Conservation (phyloP, 768 basidiomycete species). For the Amyloporia xantha region DNA sequence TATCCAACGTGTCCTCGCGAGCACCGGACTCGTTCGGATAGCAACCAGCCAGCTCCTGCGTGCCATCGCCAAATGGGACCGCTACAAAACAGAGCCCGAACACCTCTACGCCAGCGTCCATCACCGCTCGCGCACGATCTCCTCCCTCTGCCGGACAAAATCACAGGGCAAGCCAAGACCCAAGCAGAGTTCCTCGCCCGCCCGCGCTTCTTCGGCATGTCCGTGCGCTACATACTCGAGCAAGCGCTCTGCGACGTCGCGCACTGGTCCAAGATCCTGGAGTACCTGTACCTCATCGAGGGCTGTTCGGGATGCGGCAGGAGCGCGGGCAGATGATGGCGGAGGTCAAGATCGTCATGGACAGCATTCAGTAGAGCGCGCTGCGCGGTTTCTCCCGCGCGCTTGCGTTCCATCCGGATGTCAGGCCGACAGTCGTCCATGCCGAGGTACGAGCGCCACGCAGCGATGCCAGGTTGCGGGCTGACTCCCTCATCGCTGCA, state of each 20-base stretch:
- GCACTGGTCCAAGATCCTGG: background rate
- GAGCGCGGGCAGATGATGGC: background rate
- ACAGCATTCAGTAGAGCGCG: background rate
- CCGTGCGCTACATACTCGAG: background rate
- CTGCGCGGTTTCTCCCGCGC: background rate
- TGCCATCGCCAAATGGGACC: background rate
- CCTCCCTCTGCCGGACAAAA: no score
- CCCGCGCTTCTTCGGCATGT: background rate
- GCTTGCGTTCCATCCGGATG: background rate
- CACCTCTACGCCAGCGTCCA: background rate
- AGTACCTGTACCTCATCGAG: background rate
- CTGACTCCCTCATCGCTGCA: background rate
- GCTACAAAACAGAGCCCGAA: background rate
- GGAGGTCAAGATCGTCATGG: background rate
- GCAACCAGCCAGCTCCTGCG: background rate
- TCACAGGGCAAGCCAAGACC: background rate
- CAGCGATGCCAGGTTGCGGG: background rate
- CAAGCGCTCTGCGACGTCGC: background rate
- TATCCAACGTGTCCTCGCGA: background rate
- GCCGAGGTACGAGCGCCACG: background rate
- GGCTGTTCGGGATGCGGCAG: background rate
- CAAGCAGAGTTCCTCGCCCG: background rate
- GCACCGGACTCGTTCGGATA: background rate
- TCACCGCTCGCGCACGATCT: background rate
- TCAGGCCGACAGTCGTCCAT: background rate